These are phyloP conservation scores for Xylaria sp. DNA, from an alignment of 2,329 filamentous ascomycete genomes.

Conservation along the genomic window DNA sequence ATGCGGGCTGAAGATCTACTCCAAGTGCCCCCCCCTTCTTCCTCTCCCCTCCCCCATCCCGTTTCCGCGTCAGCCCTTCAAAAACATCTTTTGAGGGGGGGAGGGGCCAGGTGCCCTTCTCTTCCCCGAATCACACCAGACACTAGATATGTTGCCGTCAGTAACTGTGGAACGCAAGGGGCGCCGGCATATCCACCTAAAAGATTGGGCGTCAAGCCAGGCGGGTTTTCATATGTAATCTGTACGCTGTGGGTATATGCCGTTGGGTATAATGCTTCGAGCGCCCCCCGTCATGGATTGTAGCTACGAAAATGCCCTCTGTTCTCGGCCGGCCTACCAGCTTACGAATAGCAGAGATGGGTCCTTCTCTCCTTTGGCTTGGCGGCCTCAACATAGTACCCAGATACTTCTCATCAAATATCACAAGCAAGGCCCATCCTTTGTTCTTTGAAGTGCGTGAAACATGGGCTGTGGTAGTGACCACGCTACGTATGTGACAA, in stretches of 20 bases:
- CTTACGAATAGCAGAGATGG: not conserved
- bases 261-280: too few species aligned
- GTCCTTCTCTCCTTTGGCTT: not conserved
- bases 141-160: conserved; percentile 1
- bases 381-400: not conserved
- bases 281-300: too few species aligned
- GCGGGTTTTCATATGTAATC: not conserved
- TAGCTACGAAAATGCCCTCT: not conserved
- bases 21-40: too few species aligned
- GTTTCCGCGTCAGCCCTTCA: conserved; percentile 16
- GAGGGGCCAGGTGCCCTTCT: too few species aligned
- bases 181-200: not conserved
- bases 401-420: not conserved
- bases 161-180: not conserved
- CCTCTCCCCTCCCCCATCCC: too few species aligned
- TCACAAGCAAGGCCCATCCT: not conserved
- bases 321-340: not conserved
- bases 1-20: conserved; percentile 22
- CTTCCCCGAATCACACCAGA: conserved; percentile 3
- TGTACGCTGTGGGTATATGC: not conserved
- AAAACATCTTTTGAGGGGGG: conserved; percentile 6
- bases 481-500: too few species aligned
- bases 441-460: not conserved
- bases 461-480: not conserved
- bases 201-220: not conserved